Conservation (phyloP, 2,329 filamentous ascomycete species). For the Plenodomus tracheiphilus region DNA sequence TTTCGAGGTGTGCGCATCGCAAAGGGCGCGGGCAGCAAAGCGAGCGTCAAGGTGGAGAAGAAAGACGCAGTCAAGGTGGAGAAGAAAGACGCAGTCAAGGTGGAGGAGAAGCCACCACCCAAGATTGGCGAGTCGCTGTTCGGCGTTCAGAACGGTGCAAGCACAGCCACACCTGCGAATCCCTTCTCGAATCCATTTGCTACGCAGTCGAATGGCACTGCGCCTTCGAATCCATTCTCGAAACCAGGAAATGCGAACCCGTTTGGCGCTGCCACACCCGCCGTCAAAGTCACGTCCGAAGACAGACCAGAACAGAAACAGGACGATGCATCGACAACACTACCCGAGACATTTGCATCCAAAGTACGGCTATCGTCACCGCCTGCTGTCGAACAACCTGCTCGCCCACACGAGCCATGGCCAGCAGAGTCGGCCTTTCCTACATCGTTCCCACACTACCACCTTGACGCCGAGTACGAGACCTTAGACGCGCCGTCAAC, state of each 20-base stretch:
- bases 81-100: conserved; percentile 19
- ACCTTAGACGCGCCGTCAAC: conserved; percentile 66
- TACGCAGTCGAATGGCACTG: conserved; percentile 39
- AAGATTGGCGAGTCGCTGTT: conserved; percentile 71
- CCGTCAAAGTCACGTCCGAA: conserved; percentile 7
- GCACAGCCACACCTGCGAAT: conserved; percentile 22
- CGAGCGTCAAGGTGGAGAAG: conserved; percentile 18
- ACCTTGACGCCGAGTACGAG: conserved; percentile 90
- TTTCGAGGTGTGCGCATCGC: conserved; percentile 68
- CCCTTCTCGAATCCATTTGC: conserved; percentile 64
- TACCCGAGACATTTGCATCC: conserved; percentile 76
- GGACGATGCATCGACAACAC: conserved; percentile 49
- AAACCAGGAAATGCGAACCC: conserved; percentile 26
- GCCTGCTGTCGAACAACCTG: conserved; percentile 38
- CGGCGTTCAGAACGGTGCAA: conserved; percentile 58
- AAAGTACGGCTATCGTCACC: conserved; percentile 62
- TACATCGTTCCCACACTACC: conserved; percentile 72
- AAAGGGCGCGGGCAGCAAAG: conserved; percentile 37
- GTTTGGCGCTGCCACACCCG: conserved; percentile 41
- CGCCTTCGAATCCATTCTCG: conserved; percentile 61
- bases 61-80: conserved; percentile 19
- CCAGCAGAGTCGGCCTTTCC: conserved; percentile 68
- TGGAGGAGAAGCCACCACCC: conserved; percentile 44
- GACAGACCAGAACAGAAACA: conserved; percentile 16
- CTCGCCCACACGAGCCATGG: conserved; percentile 69